phyloP scores from a whole-genome alignment of 352 stramenopile species.

The Phytophthora syringae region DNA sequence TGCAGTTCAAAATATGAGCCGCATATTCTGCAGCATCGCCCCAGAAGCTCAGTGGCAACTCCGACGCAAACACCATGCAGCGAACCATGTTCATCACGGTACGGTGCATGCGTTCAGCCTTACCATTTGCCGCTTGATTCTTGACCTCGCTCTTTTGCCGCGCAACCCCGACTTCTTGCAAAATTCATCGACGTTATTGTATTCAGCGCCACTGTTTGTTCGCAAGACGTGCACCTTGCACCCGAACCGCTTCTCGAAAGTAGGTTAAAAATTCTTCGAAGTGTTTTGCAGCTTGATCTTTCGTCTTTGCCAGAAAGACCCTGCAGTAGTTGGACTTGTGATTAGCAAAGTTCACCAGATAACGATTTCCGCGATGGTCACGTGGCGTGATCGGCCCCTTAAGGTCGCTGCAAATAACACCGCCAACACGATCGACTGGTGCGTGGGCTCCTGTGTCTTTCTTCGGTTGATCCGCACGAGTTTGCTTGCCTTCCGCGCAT shows the following conservation, averaged over 20 bases:
- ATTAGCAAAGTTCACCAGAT: slow-evolving; percentile 22
- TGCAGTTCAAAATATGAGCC: slow-evolving; percentile 36
- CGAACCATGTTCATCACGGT: slow-evolving; percentile 42
- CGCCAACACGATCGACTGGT: slow-evolving; percentile 11
- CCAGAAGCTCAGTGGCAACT: slow-evolving; percentile 32
- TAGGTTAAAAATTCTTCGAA: background rate
- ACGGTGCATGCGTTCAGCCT: slow-evolving; percentile 40
- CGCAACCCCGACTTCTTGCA: slow-evolving; percentile 12
- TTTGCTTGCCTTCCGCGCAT: slow-evolving; percentile 15
- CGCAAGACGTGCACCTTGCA: background rate
- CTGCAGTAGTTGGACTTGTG: slow-evolving; percentile 16
- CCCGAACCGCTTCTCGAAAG: background rate
- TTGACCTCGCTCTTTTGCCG: slow-evolving; percentile 28
- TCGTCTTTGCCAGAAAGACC: slow-evolving; percentile 17
- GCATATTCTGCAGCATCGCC: slow-evolving; percentile 35
- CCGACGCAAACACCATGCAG: slow-evolving; percentile 37
- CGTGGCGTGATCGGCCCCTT: slow-evolving; percentile 12
- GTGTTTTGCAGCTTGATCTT: background rate
- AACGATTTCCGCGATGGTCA: slow-evolving; percentile 7
- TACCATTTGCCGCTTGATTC: slow-evolving; percentile 38
- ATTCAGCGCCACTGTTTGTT: background rate
- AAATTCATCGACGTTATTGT: slow-evolving; percentile 23
- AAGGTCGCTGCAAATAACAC: slow-evolving; percentile 15
- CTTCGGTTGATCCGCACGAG: background rate
- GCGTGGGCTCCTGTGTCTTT: slow-evolving; percentile 13